These are phyloP conservation scores for Posidonia australis DNA, from an alignment of 106 monocot genomes.

Conservation along the genomic window DNA sequence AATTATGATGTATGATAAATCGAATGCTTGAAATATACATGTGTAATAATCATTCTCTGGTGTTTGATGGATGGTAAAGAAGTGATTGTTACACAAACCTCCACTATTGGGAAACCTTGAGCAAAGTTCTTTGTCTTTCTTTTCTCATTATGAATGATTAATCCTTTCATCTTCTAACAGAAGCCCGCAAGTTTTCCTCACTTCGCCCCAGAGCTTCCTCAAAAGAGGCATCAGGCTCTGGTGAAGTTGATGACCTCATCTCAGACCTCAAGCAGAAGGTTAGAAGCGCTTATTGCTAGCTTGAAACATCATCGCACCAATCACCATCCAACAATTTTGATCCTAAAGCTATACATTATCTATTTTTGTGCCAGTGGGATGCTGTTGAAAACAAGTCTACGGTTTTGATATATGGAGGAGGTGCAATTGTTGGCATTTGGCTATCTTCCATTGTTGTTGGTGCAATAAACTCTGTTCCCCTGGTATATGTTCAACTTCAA, in stretches of 20 bases:
- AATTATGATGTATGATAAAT: too few relatives aligned
- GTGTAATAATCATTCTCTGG: too few relatives aligned
- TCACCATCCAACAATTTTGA: not conserved
- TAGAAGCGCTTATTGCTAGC: too few relatives aligned
- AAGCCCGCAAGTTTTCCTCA: conserved; percentile 45
- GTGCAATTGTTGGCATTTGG: conserved; percentile 85
- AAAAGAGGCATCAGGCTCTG: conserved; percentile 42
- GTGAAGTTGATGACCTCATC: conserved; percentile 49
- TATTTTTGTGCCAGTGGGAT: conserved; percentile 60
- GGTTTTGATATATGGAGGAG: conserved; percentile 84
- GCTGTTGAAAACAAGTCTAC: conserved; percentile 82
- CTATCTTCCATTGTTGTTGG: conserved; percentile 75
- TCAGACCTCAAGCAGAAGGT: conserved; percentile 81
- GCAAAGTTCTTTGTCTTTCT: not conserved
- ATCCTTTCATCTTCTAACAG: conserved; percentile 19
- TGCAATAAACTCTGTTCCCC: conserved; percentile 86
- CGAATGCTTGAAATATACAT: too few relatives aligned
- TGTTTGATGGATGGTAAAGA: too few relatives aligned
- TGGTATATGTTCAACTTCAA: conserved; percentile 32
- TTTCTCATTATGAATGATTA: not conserved
- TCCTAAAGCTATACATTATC: not conserved
- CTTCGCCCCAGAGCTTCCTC: conserved; percentile 49
- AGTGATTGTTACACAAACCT: not conserved
- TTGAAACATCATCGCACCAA: not conserved
- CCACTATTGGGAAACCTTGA: too few relatives aligned